Conservation (phyloP, 306 rosid species). For the Prunus armeniaca region DNA sequence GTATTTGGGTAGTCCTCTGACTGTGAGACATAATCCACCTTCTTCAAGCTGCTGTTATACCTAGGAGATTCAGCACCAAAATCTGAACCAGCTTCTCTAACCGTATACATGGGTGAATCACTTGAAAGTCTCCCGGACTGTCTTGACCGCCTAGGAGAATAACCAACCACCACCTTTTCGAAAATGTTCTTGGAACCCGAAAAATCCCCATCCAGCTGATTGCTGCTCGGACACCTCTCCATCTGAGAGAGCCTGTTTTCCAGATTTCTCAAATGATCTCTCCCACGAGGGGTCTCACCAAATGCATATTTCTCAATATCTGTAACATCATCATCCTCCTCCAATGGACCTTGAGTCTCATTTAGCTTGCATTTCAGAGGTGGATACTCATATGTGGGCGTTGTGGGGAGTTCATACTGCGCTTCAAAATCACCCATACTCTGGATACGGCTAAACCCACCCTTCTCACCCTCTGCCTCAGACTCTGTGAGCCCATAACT, state of each 20-base stretch:
- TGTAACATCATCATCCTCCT: constrained; percentile 49
- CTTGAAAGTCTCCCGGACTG: constrained; percentile 56
- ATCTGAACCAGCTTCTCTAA: constrained; percentile 50
- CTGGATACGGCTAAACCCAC: constrained; percentile 19
- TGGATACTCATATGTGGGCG: constrained; percentile 59
- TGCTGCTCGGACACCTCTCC: constrained; percentile 66
- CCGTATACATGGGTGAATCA: constrained; percentile 49
- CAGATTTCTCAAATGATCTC: constrained; percentile 60
- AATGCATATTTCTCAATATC: constrained; percentile 89
- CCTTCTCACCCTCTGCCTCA: constrained; percentile 58
- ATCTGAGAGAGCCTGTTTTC: constrained; percentile 77
- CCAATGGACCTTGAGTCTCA: constrained; percentile 43
- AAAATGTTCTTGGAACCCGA: constrained; percentile 52
- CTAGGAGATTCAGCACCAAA: constrained; percentile 50
- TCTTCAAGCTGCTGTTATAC: constrained; percentile 42
- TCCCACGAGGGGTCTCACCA: constrained; percentile 71
- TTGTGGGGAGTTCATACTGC: constrained; percentile 50
- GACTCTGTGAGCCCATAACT: constrained; percentile 76
- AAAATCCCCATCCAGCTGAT: constrained; percentile 60
- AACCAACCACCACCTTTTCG: constrained; percentile 84
- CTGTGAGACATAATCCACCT: constrained; percentile 50
- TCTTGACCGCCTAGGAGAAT: constrained; percentile 57
- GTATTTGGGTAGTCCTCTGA: constrained; percentile 55
- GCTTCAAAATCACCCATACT: constrained; percentile 41
- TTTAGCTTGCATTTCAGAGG: constrained; percentile 71